Evolutionary conservation across 192 early-diverging fungal species (phyloP), one percentile per base, ranked within the genome.

Genomic region (Entomortierella chlamydospora): DNA sequence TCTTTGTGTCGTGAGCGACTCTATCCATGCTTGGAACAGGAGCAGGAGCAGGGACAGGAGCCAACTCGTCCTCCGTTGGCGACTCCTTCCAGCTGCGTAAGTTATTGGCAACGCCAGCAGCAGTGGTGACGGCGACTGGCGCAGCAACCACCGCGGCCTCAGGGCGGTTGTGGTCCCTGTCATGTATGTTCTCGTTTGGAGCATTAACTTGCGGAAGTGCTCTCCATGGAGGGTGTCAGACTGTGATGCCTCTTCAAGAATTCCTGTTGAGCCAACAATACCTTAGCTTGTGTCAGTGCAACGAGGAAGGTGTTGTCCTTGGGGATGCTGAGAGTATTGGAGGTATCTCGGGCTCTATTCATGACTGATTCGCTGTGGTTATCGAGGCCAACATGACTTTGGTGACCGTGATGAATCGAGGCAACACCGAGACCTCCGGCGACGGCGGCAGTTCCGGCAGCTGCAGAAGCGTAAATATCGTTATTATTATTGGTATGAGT

Each of bases 231-330:
- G n/a, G n/a, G n/a, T n/a, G n/a, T n/a, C n/a, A n/a, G n/a, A n/a
- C n/a, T n/a, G n/a, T n/a, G n/a, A 23, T 41, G 57, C 57, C 34
- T 18, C 34, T 4, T n/a, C 10, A 54, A 45, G 60, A 53, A 61
- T 34, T 73, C 62, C 23, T 73, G 71, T 12, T 73, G 45, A 9
- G 25, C 49, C 30, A 53, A 25, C 43, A 66, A 57, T 6, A 43
- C 37, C 10, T 18, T 7, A 25, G 71, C 71, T 13, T 50, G 25
- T 2, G 71, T 60, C 13, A 33, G 1, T 0, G 61, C 71, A 10
- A 57, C 37, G 9, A 59, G 30, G 62, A 33, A 30, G 8, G 61
- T 62, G 34, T 49, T 73, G 37, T 73, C 61, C 25, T 65, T 59
- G 43, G 61, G 54, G 28, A 72, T 22, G 2, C 25, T 37, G 57